Evolutionary conservation across 441 rosid species (phyloP), one percentile per base, ranked within the genome.

Genomic region (Francoa sonchifolia): DNA sequence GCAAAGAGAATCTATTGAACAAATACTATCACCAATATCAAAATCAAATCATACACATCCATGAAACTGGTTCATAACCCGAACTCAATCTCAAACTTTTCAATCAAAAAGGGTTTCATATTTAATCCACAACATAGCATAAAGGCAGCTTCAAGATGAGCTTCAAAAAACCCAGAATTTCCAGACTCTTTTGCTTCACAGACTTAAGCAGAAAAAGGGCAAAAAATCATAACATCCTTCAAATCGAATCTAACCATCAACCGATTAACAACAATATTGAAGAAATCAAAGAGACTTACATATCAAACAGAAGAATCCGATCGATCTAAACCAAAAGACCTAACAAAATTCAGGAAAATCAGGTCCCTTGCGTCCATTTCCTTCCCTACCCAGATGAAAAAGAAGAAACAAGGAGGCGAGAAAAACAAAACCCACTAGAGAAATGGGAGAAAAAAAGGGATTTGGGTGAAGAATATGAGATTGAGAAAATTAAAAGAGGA

Each of bases 321-420:
- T 59, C 70, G 84, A 74, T 77, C 82, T 69, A 62, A 47, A 33
- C 37, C 1, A 13, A 47, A 44, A 19, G 50, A 33, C 21, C 19
- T 22, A 26, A 42, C 22, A 27, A 41, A 33, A 23, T 1, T 5
- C 26, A 19, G 12, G 23, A 45, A 39, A 43, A 48, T 33, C 15
- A 34, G 39, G 6, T 10, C 4, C 52, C 15, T 30, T 48, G 19
- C 54, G 33, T 29, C 36, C 34, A 27, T 64, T 57, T 54, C 43
- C 45, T 59, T n/a, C n/a, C 59, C 46, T 55, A 50, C 65, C 43
- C 52, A 46, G 44, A 62, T 38, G 43, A 38, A 48, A 44, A 46
- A 65, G 41, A 48, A 57, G 50, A 57, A 29, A 42, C 48, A 52
- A 10, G 7, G 8, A 23, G 34, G n/a, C n/a, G n/a, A 9, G 31